These are phyloP conservation scores for Kodamaea hsintzibuensis DNA, from an alignment of 805 yeast genomes.

Conservation along the genomic window DNA sequence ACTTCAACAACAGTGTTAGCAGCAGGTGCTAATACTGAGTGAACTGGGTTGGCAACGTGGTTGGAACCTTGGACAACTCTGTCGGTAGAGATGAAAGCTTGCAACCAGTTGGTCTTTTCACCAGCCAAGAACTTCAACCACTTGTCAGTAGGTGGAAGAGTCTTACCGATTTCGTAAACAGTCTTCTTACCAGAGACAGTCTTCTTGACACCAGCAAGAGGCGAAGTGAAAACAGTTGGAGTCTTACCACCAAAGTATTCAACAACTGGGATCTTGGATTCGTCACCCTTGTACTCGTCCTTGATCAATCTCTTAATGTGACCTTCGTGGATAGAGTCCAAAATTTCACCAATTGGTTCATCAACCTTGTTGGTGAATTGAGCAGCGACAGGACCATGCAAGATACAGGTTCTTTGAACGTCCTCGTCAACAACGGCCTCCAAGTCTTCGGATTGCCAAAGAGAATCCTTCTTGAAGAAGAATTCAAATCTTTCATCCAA, in stretches of 20 bases:
- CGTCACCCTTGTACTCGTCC: conserved; percentile 72
- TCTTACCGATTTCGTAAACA: conserved; percentile 40
- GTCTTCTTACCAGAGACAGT: conserved; percentile 20
- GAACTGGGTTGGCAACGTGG: conserved; percentile 77
- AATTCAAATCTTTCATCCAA: conserved; percentile 92
- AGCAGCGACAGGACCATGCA: conserved; percentile 98
- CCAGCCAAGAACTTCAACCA: conserved; percentile 91
- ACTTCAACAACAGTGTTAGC: conserved; percentile 62
- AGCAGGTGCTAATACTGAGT: conserved; percentile 75
- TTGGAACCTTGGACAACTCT: conserved; percentile 84
- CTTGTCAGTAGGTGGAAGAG: conserved; percentile 29
- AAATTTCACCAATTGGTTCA: conserved; percentile 89
- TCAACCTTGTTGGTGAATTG: conserved; percentile 82
- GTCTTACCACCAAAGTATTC: conserved; percentile 81
- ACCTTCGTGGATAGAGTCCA: conserved; percentile 88
- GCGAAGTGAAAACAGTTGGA: conserved; percentile 27
- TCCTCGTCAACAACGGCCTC: conserved; percentile 95
- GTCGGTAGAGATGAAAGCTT: conserved; percentile 78
- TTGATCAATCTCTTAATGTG: conserved; percentile 70
- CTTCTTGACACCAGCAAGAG: conserved; percentile 38
- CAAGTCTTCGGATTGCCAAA: conserved; percentile 98
- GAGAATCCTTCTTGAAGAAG: conserved; percentile 97
- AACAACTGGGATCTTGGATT: conserved; percentile 74
- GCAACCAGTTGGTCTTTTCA: conserved; percentile 77
- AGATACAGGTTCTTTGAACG: conserved; percentile 97